Conservation (phyloP, 441 rosid genomes). For the Brassica balearica region DNA sequence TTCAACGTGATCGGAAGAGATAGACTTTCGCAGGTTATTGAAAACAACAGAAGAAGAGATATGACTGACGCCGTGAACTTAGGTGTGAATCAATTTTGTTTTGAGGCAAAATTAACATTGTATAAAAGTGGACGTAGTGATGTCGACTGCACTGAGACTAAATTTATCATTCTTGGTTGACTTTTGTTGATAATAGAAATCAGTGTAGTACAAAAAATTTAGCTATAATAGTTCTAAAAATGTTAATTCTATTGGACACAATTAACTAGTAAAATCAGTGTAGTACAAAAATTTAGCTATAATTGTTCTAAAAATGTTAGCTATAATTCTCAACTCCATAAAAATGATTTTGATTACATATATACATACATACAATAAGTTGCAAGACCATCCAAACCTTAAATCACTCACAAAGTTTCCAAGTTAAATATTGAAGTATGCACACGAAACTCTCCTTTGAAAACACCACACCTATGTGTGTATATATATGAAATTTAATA, state of each 20-base stretch:
- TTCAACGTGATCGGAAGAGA: neutral
- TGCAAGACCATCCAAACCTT: neutral
- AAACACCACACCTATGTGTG: neutral
- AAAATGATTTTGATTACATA: conserved; percentile 1
- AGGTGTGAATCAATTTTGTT: neutral
- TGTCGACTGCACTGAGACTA: neutral
- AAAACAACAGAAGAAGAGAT: neutral
- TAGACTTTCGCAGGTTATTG: neutral
- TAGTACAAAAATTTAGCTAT: neutral
- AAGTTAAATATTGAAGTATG: neutral
- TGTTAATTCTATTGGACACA: neutral
- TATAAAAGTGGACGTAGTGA: neutral
- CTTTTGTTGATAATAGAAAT: neutral
- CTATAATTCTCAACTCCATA: neutral
- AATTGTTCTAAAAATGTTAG: neutral
- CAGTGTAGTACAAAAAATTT: neutral
- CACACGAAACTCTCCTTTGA: conserved; percentile 4
- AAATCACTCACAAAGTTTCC: neutral
- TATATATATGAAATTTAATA: neutral
- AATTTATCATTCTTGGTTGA: neutral
- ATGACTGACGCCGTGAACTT: neutral
- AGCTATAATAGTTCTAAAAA: neutral
- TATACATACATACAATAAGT: neutral
- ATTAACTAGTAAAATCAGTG: neutral
- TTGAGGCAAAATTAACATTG: conserved; percentile 3